These are phyloP conservation scores for Penicillium sumatraense DNA, from an alignment of 2,329 filamentous ascomycete species.

Conservation along the genomic window DNA sequence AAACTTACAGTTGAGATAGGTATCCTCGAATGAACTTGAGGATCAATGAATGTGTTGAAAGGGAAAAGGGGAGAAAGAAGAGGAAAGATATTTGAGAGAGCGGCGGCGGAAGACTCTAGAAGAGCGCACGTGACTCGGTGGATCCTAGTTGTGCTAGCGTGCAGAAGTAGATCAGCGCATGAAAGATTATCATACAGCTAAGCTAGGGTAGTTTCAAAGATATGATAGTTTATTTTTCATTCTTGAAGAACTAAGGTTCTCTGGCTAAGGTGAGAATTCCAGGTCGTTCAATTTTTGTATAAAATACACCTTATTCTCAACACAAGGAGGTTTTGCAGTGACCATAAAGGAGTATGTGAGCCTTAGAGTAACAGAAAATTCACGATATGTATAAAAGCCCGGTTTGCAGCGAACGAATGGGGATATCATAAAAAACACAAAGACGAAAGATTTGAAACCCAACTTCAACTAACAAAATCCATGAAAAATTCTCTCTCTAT, in stretches of 20 bases:
- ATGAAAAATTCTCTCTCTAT: conserved; percentile 44
- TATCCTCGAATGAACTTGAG: conserved; percentile 10
- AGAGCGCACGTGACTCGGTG: conserved; percentile 30
- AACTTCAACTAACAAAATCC: conserved; percentile 5
- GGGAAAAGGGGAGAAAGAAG: conserved; percentile 17
- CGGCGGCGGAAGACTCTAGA: conserved; percentile 47
- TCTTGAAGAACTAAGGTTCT: too few species aligned
- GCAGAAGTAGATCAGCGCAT: not conserved
- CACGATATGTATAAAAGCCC: conserved; percentile 15
- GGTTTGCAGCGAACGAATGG: conserved; percentile 28
- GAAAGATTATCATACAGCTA: too few species aligned
- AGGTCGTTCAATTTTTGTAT: too few species aligned
- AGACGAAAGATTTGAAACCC: not conserved
- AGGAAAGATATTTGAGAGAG: conserved; percentile 27
- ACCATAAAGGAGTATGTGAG: too few species aligned
- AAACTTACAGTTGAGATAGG: conserved; percentile 25
- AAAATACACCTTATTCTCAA: too few species aligned
- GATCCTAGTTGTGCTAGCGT: conserved; percentile 1
- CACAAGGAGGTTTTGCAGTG: too few species aligned
- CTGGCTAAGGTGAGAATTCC: too few species aligned
- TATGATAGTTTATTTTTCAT: too few species aligned
- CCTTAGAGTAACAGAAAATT: too few species aligned
- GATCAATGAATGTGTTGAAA: conserved; percentile 8
- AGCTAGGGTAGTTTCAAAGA: too few species aligned
- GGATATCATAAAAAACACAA: conserved; percentile 24